Conservation (phyloP, 164 flowering plant genomes). For the Macadamia integrifolia region DNA sequence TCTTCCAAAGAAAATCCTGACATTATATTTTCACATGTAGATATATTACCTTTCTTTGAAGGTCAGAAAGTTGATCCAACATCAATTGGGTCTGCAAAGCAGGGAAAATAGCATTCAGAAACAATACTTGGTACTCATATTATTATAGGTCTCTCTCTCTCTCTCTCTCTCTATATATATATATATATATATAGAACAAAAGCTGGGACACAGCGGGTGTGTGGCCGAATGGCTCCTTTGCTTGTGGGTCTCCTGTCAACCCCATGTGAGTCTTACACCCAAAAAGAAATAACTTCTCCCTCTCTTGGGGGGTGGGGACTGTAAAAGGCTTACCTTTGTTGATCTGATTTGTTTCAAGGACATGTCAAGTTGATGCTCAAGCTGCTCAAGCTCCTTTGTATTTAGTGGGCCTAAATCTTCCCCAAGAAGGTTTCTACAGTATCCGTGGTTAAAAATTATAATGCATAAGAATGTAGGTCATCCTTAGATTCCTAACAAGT, state of each 20-base stretch:
- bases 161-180: no score
- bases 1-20: no score
- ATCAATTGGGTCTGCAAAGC: conserved; percentile 37
- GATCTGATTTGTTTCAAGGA: conserved; percentile 46
- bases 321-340: conserved; percentile 30
- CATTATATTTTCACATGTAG: not conserved
- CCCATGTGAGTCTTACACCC: no score
- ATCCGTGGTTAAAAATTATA: not conserved
- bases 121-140: not conserved
- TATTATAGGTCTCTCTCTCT: no score
- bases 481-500: not conserved
- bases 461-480: not conserved
- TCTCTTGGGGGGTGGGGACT: no score
- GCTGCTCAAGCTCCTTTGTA: conserved; percentile 49
- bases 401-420: conserved; percentile 43
- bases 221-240: no score
- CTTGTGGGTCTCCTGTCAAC: no score
- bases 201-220: no score
- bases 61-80: conserved; percentile 39
- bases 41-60: conserved; percentile 31
- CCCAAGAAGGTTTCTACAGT: conserved; percentile 42
- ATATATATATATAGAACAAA: not conserved
- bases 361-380: conserved; percentile 42
- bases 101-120: not conserved
- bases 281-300: no score